Evolutionary conservation across 2,329 filamentous ascomycete genomes (phyloP).

Genomic region (Pezicula radicicola): DNA sequence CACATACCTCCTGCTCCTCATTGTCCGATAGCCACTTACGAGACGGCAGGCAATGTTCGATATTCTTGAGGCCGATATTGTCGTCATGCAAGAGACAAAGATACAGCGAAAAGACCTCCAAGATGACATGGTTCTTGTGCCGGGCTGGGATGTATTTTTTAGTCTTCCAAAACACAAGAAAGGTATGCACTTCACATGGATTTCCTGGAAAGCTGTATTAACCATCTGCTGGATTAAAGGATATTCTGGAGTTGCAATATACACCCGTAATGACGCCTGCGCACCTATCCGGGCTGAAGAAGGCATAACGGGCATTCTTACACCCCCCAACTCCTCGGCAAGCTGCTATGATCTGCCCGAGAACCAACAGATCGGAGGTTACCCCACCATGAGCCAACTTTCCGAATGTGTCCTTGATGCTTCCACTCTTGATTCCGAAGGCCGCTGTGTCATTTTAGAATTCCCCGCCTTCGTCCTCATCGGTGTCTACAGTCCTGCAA

Average conservation of each 20-base stretch:
- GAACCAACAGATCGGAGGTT: slow-evolving; percentile 81
- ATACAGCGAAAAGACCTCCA: slow-evolving; percentile 88
- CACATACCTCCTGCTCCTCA: slow-evolving; percentile 3
- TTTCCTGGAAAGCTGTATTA: no score
- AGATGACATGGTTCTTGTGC: slow-evolving; percentile 94
- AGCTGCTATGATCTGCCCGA: slow-evolving; percentile 73
- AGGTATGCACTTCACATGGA: slow-evolving; percentile 45
- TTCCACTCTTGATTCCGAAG: slow-evolving; percentile 78
- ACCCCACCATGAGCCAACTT: slow-evolving; percentile 70
- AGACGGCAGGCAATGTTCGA: slow-evolving; percentile 80
- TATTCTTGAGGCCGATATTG: slow-evolving; percentile 84
- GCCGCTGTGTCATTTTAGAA: slow-evolving; percentile 85
- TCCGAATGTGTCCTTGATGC: slow-evolving; percentile 62
- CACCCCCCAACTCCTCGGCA: slow-evolving; percentile 65
- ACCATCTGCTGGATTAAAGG: slow-evolving; percentile 46
- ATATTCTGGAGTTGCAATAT: slow-evolving; percentile 94
- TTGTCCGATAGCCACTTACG: neutral
- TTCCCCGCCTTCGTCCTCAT: slow-evolving; percentile 94
- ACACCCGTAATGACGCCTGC: slow-evolving; percentile 84
- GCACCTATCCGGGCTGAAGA: slow-evolving; percentile 88
- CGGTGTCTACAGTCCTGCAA: slow-evolving; percentile 89
- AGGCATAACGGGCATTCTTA: slow-evolving; percentile 81
- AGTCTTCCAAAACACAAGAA: slow-evolving; percentile 93
- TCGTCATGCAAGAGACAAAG: slow-evolving; percentile 94
- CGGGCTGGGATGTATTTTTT: slow-evolving; percentile 96